Evolutionary conservation across 345 rosid genomes (phyloP), one percentile per base, ranked within the genome.

Genomic region (Mangifera indica): DNA sequence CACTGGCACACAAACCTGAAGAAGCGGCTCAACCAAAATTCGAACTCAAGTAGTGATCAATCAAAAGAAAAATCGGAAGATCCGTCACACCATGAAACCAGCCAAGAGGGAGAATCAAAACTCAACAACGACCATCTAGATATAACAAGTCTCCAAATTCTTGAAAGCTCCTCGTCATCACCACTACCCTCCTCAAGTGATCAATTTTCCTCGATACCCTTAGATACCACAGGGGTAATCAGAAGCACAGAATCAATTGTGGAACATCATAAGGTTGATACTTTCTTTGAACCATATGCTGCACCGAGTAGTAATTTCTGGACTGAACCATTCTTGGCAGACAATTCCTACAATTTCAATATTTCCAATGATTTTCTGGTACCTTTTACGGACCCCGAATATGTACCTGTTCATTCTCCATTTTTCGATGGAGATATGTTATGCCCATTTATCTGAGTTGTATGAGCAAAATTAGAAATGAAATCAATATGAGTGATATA

Each of bases 1-100:
- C 78, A 85, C 60, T 88, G 92, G 92, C 92, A 88, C 77, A 79
- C 92, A 52, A 69, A 69, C 58, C 82, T 88, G 57, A 88, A 81
- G 80, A 88, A 84, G 67, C 82, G 80, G 15, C 12, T 56, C 32
- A 64, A 67, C 7, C 68, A 63, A 10, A 74, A 62, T 2, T 44
- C 71, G 21, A 21, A 9, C 34, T 21, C 17, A 48, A 13, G 42
- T 37, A 37, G 8, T 37, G 42, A 29, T 15, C 32, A 25, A 48
- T 3, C 21, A 29, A 42, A 52, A 64, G 10, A 56, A 34, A 53
- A 63, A 5, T 22, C 54, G 9, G 12, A 64, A 40, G 68, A 60
- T 10, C 67, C 21, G 13, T 0, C 48, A n/a, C 55, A 26, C 44
- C 26, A 13, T 17, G 61, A 70, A 55, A 54, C n/a, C 56, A 56